Evolutionary conservation across 1,284 basidiomycete species (phyloP).

Genomic region (Microstroma glucosiphilum): DNA sequence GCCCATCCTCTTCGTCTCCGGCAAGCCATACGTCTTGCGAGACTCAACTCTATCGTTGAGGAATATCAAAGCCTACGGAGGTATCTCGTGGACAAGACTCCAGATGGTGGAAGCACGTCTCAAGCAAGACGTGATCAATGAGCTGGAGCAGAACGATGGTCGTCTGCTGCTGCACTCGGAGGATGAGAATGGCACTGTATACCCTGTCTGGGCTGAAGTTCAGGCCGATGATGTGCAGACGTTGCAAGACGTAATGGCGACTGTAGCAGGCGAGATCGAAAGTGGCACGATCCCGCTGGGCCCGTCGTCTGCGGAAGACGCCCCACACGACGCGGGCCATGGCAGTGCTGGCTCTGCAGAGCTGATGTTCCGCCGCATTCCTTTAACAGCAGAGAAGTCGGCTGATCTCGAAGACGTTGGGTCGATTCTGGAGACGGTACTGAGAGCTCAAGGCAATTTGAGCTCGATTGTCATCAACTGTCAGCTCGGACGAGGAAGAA

Average conservation of each 20-base stretch:
- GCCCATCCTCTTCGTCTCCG: slow-evolving; percentile 90
- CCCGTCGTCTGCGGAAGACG: slow-evolving; percentile 65
- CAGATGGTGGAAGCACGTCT: slow-evolving; percentile 69
- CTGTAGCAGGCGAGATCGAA: slow-evolving; percentile 26
- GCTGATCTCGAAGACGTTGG: slow-evolving; percentile 50
- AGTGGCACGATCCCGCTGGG: not conserved
- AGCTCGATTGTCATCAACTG: slow-evolving; percentile 87
- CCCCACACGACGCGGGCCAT: not conserved
- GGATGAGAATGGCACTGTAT: slow-evolving; percentile 75
- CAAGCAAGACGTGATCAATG: slow-evolving; percentile 77
- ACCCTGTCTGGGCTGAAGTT: slow-evolving; percentile 93
- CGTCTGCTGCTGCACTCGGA: slow-evolving; percentile 86
- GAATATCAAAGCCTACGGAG: slow-evolving; percentile 46
- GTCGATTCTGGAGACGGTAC: slow-evolving; percentile 70
- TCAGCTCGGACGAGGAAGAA: slow-evolving; percentile 89
- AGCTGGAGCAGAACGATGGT: slow-evolving; percentile 76
- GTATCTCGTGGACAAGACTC: slow-evolving; percentile 44
- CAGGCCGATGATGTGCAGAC: slow-evolving; percentile 70
- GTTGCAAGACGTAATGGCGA: slow-evolving; percentile 80
- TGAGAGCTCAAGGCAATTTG: slow-evolving; percentile 58
- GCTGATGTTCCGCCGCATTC: slow-evolving; percentile 75
- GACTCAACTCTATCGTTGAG: slow-evolving; percentile 45
- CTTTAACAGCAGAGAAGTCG: slow-evolving; percentile 68
- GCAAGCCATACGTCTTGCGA: slow-evolving; percentile 57
- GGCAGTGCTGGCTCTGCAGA: slow-evolving; percentile 55